Conservation (phyloP, 2,329 filamentous ascomycete species). For the Claviceps paspali region DNA sequence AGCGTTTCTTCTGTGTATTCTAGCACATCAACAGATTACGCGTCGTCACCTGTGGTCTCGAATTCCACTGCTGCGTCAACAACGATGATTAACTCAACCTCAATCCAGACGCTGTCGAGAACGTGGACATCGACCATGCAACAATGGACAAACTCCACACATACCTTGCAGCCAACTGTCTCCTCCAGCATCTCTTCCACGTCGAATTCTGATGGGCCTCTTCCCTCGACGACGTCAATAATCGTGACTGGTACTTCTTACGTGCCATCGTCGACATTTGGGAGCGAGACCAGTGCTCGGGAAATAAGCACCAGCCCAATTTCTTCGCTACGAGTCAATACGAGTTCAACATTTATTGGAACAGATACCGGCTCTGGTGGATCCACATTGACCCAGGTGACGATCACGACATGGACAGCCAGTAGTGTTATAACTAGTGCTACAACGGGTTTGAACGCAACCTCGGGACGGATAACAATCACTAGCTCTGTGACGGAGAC, state of each 20-base stretch:
- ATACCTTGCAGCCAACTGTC: background rate
- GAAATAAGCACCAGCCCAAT: background rate
- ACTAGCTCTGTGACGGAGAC: background rate
- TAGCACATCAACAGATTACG: background rate
- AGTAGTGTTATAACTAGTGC: background rate
- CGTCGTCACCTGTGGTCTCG: background rate
- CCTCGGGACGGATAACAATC: background rate
- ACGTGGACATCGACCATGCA: background rate
- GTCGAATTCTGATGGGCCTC: background rate
- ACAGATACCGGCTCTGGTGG: background rate
- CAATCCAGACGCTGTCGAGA: background rate
- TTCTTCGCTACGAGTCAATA: constrained; percentile 1
- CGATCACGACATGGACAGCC: constrained; percentile 1
- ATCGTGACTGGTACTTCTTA: background rate
- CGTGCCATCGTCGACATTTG: background rate
- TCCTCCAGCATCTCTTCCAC: background rate
- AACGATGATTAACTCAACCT: background rate
- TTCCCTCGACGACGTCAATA: background rate
- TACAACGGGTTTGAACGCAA: background rate
- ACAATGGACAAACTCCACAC: constrained; percentile 2
- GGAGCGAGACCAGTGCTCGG: background rate
- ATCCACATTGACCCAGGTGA: background rate
- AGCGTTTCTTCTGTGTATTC: background rate
- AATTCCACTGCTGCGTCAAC: background rate
- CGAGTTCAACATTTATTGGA: background rate